phyloP scores from a whole-genome alignment of 495 filamentous ascomycete genomes.

The Talaromyces ruber region DNA sequence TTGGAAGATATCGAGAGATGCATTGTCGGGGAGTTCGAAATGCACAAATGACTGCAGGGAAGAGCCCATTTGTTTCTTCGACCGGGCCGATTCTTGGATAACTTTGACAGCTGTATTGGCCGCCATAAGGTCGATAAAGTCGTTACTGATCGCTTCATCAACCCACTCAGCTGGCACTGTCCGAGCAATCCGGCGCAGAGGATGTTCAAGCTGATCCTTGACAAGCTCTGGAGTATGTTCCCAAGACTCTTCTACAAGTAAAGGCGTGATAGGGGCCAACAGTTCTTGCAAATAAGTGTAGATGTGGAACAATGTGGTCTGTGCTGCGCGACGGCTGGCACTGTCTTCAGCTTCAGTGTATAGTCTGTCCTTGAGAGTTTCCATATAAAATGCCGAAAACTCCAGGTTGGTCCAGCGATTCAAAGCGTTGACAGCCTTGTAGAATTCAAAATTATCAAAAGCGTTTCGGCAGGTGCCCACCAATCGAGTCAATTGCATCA shows the following conservation, averaged over 20 bases:
- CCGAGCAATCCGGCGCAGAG: slow-evolving; percentile 28
- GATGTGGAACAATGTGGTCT: slow-evolving; percentile 63
- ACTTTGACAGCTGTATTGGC: slow-evolving; percentile 56
- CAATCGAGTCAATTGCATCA: slow-evolving; percentile 60
- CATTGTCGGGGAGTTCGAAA: slow-evolving; percentile 24
- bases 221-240: slow-evolving; percentile 59
- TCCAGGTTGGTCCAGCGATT: slow-evolving; percentile 74
- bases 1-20: slow-evolving; percentile 30
- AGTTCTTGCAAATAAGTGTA: slow-evolving; percentile 63
- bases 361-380: slow-evolving; percentile 80
- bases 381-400: slow-evolving; percentile 89
- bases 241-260: slow-evolving; percentile 86
- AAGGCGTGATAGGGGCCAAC: slow-evolving; percentile 71
- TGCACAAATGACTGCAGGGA: slow-evolving; percentile 64
- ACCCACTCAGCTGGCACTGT: slow-evolving; percentile 26
- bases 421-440: slow-evolving; percentile 62
- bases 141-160: slow-evolving; percentile 27
- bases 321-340: slow-evolving; percentile 41
- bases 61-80: slow-evolving; percentile 58
- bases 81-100: slow-evolving; percentile 59
- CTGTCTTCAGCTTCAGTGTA: slow-evolving; percentile 66
- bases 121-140: slow-evolving; percentile 49
- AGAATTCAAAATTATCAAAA: slow-evolving; percentile 70
- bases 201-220: slow-evolving; percentile 39
- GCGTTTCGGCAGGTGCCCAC: slow-evolving; percentile 49